These are phyloP conservation scores for Mimosa bimucronata DNA, from an alignment of 306 rosid species.

Conservation along the genomic window DNA sequence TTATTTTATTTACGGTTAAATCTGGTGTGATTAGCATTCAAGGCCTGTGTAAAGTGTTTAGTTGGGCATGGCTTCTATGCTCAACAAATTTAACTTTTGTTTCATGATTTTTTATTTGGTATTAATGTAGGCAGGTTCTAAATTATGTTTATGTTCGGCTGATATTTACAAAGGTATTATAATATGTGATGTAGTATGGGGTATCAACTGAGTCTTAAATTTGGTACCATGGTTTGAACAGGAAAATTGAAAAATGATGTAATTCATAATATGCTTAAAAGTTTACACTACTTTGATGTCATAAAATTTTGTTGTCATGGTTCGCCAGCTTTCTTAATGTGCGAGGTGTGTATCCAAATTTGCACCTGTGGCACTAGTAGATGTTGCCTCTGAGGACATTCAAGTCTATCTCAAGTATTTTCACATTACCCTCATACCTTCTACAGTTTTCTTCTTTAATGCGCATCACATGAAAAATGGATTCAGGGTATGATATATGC, in stretches of 20 bases:
- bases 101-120: neutral
- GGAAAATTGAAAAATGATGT: neutral
- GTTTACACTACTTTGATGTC: neutral
- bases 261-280: neutral
- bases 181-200: neutral
- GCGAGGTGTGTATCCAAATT: constrained; percentile 78
- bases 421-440: constrained; percentile 78
- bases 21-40: neutral
- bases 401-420: constrained; percentile 77
- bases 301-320: neutral
- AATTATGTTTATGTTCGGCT: neutral
- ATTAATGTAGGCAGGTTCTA: neutral
- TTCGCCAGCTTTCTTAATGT: constrained; percentile 71
- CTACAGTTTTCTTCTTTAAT: constrained; percentile 87
- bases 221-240: neutral
- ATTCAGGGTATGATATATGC: constrained; percentile 61
- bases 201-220: neutral
- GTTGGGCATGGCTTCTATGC: neutral
- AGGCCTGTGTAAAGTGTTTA: neutral
- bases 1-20: neutral
- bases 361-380: constrained; percentile 74
- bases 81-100: neutral
- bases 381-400: constrained; percentile 71
- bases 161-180: neutral
- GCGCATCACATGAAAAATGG: constrained; percentile 99